Conservation (phyloP, 2,329 filamentous ascomycete species). For the Colletotrichum salicis region DNA sequence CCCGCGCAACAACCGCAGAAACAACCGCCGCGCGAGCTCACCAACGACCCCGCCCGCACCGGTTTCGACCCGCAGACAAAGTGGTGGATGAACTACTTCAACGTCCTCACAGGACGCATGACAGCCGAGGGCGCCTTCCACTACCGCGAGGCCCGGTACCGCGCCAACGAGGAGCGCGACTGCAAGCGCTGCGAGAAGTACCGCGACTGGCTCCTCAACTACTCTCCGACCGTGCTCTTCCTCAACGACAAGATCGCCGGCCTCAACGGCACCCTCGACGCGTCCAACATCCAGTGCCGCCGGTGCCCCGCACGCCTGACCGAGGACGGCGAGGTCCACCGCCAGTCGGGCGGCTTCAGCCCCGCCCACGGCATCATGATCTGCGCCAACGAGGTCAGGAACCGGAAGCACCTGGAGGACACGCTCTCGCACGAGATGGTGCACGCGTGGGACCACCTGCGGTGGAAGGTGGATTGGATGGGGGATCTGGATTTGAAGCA, state of each 20-base stretch:
- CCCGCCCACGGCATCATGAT: conserved; percentile 88
- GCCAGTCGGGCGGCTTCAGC: conserved; percentile 83
- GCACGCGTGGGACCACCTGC: conserved; percentile 91
- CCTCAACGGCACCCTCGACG: conserved; percentile 80
- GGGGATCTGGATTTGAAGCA: conserved; percentile 80
- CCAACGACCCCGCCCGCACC: conserved; percentile 70
- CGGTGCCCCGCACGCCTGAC: conserved; percentile 74
- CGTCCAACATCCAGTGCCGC: conserved; percentile 81
- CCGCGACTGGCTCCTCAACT: conserved; percentile 84
- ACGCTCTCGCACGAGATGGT: conserved; percentile 98
- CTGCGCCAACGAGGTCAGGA: conserved; percentile 90
- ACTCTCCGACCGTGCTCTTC: conserved; percentile 89
- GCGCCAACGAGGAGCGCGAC: conserved; percentile 79
- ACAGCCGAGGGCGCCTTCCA: conserved; percentile 74
- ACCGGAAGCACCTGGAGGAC: conserved; percentile 87
- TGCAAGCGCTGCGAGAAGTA: conserved; percentile 83
- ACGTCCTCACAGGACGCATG: conserved; percentile 79
- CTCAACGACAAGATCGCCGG: conserved; percentile 82
- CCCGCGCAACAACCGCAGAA: conserved; percentile 4
- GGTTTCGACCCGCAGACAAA: conserved; percentile 70
- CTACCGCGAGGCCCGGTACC: conserved; percentile 82
- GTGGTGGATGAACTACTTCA: conserved; percentile 88
- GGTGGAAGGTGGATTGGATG: conserved; percentile 90
- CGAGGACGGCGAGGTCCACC: conserved; percentile 69
- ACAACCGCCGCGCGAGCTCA: conserved; percentile 49